Evolutionary conservation across 2,329 filamentous ascomycete species (phyloP), one percentile per base, ranked within the genome.

Genomic region (Beauveria scarabaeidicola): DNA sequence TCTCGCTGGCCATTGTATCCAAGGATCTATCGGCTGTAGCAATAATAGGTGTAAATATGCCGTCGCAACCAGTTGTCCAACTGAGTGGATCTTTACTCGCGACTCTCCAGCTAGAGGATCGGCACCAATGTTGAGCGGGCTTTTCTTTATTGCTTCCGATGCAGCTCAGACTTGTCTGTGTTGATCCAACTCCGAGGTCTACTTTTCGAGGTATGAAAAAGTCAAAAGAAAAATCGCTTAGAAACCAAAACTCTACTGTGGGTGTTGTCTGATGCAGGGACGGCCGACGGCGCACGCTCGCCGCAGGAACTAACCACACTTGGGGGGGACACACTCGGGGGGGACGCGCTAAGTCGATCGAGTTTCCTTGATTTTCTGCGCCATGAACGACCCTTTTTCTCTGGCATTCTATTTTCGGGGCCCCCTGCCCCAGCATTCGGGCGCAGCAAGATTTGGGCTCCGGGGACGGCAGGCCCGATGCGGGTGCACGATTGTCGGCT

Each of bases 301-400:
- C 52, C 19, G 41, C n/a, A 47, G 27, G 52, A 47, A 43, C 52
- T 54, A 54, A n/a, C 52, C 52, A 43, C 17, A 54, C 38, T 54
- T 19, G 38, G 38, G 19, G n/a, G 11, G 23, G n/a, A n/a, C n/a
- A n/a, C n/a, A n/a, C n/a, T n/a, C n/a, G n/a, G n/a, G n/a, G n/a
- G n/a, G n/a, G n/a, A n/a, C n/a, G 52, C 52, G 41, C 52, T 55
- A 55, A 55, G 52, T 36, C 32, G 40, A 55, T 55, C 41, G 52
- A 55, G 27, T 55, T 55, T 55, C 52, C 52, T 55, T 55, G 52
- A 38, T 55, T 55, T 55, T 36, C 27, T 55, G 41, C 32, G 41
- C 13, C 27, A 36, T 11, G 32, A 15, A 15, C 50, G 50, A 52
- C 50, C 27, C 52, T 46, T 55, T 27, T 47, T 23, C 27, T 17